Evolutionary conservation across 1,139 yeast genomes (phyloP), one percentile per base, ranked within the genome.

Genomic region (Citeromyces hawaiiensis): DNA sequence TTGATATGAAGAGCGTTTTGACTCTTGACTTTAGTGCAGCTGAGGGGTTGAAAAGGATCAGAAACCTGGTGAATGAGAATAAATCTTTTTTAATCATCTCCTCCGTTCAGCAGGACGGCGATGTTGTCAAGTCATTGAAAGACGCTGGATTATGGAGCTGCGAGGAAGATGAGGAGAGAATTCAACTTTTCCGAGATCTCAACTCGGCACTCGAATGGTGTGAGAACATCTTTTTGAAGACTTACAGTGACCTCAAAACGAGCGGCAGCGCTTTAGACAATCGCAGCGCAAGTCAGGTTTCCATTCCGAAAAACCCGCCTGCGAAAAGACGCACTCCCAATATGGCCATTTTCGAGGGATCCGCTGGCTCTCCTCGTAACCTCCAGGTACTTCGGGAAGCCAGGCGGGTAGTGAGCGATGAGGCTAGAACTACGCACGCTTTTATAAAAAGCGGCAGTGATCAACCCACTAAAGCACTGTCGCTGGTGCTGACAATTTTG

Each of bases 151-250:
- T 82, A 35, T 72, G 87, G 72, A 76, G 72, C 43, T 58, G 64
- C 14, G 61, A 54, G 10, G 57, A 61, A 35, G 58, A 55, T 36
- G 51, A 57, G 23, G 54, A 61, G 31, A 62, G 67, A 19, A 72
- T 81, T 34, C 76, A 77, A 48, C 64, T 83, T 35, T 83, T 83
- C 54, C 71, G 72, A 43, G 81, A 85, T 42, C 67, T 91, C 46
- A 91, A 93, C 54, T 72, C 83, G 45, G 96, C 96, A 0, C 66
- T 91, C 40, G 97, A 91, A 58, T 88, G 96, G 95, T 86, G 96
- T 64, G 99, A 91, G 55, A 88, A 91, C 59, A 78, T 82, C 48
- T 86, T 87, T 51, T 67, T 91, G 50, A 67, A 73, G 38, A 78
- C 85, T 38, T 87, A 83, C 59, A 66, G 60, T 43, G 58, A 62